phyloP scores from a whole-genome alignment of 768 basidiomycete species.

The Naganishia onofrii region DNA sequence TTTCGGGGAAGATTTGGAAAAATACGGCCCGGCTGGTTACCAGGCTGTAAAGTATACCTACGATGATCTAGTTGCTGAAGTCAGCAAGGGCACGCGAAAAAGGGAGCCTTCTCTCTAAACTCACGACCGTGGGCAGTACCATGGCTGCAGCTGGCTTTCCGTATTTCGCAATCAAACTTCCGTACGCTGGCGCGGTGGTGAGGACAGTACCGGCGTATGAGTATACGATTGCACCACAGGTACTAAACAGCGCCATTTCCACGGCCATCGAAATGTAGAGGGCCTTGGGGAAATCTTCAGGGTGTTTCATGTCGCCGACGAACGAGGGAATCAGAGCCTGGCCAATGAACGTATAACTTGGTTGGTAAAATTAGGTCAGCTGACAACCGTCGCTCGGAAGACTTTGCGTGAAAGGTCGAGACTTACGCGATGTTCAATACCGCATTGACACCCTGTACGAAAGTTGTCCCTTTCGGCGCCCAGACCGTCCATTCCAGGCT shows the following conservation, averaged over 20 bases:
- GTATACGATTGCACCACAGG: slow-evolving; percentile 39
- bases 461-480: slow-evolving; percentile 40
- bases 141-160: slow-evolving; percentile 35
- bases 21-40: slow-evolving; percentile 39
- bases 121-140: slow-evolving; percentile 36
- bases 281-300: slow-evolving; percentile 41
- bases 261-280: slow-evolving; percentile 40
- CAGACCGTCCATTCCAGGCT: slow-evolving; percentile 35
- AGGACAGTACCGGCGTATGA: slow-evolving; percentile 32
- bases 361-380: not conserved
- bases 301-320: slow-evolving; percentile 39
- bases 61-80: no score
- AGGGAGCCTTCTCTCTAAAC: not conserved
- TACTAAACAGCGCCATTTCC: slow-evolving; percentile 38
- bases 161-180: slow-evolving; percentile 33
- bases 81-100: no score
- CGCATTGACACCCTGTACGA: slow-evolving; percentile 34
- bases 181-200: slow-evolving; percentile 36
- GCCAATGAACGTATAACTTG: slow-evolving; percentile 37
- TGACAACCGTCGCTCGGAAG: not conserved
- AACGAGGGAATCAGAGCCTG: slow-evolving; percentile 41
- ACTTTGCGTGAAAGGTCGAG: not conserved
- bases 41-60: slow-evolving; percentile 35
- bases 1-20: slow-evolving; percentile 41
- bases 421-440: slow-evolving; percentile 29